Percentiles rank a stretch among this genome's conserved stretches.
Conservation (phyloP, 164 flowering plant species). For the Cinnamomum chago region DNA sequence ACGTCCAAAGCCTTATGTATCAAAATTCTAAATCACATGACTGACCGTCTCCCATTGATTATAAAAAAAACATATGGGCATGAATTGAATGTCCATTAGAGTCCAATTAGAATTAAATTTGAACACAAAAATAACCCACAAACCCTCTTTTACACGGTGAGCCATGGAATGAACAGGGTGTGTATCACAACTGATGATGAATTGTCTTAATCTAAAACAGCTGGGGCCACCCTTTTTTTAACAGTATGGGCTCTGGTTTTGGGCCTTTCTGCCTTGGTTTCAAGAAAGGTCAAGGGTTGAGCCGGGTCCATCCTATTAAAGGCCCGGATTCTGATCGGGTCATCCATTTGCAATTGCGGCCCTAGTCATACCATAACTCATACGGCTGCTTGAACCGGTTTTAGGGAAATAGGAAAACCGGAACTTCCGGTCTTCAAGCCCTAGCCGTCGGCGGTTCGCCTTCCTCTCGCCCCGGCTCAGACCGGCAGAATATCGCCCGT, state of each 20-base stretch:
- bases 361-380: slow-evolving; percentile 3
- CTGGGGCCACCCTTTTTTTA: neutral
- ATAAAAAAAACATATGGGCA: too few relatives aligned
- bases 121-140: too few relatives aligned
- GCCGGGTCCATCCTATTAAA: neutral
- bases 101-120: too few relatives aligned
- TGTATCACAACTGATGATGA: too few relatives aligned
- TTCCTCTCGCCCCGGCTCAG: slow-evolving; percentile 8
- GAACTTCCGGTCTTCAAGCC: slow-evolving; percentile 4
- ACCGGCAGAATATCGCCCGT: neutral
- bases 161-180: too few relatives aligned
- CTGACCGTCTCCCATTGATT: neutral
- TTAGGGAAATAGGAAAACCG: slow-evolving; percentile 1
- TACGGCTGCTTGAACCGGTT: slow-evolving; percentile 3
- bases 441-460: slow-evolving; percentile 15
- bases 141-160: too few relatives aligned
- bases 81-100: too few relatives aligned
- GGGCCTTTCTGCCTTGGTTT: too few relatives aligned
- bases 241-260: neutral
- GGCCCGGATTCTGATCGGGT: slow-evolving; percentile 10
- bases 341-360: slow-evolving; percentile 2
- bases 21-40: neutral
- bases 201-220: too few relatives aligned
- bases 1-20: too few relatives aligned
- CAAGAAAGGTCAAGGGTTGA: neutral